Base-by-base conservation (phyloP, 192 early-diverging fungal species). In the Radiomyces spectabilis region DNA sequence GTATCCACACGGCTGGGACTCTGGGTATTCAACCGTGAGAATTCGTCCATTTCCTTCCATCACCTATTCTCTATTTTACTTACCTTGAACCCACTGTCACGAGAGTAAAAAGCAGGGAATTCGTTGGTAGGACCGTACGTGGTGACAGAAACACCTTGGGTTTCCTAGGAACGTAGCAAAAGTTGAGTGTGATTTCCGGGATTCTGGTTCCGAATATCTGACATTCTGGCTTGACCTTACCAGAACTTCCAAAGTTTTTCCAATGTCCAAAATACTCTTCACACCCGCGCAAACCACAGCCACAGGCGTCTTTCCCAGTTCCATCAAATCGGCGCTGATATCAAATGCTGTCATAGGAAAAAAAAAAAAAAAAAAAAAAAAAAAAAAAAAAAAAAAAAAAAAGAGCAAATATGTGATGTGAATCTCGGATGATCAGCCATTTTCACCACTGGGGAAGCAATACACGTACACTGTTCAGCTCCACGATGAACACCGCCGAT, bases 401-500 rank as follows among this genome's bases (percentile, higher is more conserved):
- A 25, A 3, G 21, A 39, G 4, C 6, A 58, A 35, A n/a, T n/a
- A 38, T 43, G 22, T 3, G n/a, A n/a, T n/a, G n/a, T n/a, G n/a
- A n/a, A n/a, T n/a, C n/a, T n/a, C n/a, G n/a, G 5, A 47, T 27
- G 8, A 61, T 38, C 15, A 69, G 19, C 21, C 21, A 16, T n/a
- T 25, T 19, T 53, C 25, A 35, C 19, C 13, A 26, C 6, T 39
- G 13, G 39, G 39, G n/a, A 18, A 45, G 9, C n/a, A 40, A 21
- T 15, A 19, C 9, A 25, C 66, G 44, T 75, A 77, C 77, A 80
- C 18, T 65, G 54, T 65, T 86, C 83, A 13, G 79, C 90, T 7
- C 86, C 91, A 7, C 94, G 80, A 53, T 95, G 93, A 27, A 93
- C 94, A 30, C 96, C 96, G 33, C 96, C 96, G 49, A 98, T 97